Evolutionary conservation across 208 protist genomes (phyloP).

Genomic region (Crithidia bombi): DNA sequence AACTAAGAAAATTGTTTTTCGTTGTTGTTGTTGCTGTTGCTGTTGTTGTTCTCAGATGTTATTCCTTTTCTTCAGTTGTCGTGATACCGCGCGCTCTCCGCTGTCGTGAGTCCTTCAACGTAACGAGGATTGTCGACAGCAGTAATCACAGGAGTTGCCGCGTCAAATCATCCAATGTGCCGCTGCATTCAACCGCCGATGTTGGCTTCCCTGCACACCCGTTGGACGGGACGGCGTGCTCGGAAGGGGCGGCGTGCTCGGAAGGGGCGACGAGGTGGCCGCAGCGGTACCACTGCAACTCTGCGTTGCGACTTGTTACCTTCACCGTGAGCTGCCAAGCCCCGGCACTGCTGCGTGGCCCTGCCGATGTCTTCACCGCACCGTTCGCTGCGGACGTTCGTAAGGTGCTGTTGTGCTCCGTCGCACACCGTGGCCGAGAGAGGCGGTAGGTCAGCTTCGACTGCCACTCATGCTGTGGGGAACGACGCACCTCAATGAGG

Average conservation of each 20-base stretch:
- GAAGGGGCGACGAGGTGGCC: not conserved
- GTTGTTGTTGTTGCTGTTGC: too few species aligned
- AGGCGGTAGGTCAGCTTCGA: conserved; percentile 25
- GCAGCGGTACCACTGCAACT: conserved; percentile 20
- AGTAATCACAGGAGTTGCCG: not conserved
- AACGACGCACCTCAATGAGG: conserved; percentile 12
- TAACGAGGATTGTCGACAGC: too few species aligned
- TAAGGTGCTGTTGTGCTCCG: not conserved
- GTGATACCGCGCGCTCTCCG: too few species aligned
- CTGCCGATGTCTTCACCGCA: not conserved
- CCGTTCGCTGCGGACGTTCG: not conserved
- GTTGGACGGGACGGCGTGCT: not conserved
- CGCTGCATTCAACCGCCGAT: not conserved
- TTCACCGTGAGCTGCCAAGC: conserved; percentile 21
- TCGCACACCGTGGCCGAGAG: not conserved
- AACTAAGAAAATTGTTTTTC: too few species aligned
- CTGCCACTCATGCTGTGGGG: conserved; percentile 31
- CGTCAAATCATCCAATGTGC: conserved; percentile 2
- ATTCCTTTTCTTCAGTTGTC: too few species aligned
- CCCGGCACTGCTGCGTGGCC: not conserved
- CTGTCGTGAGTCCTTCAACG: too few species aligned
- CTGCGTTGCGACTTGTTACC: conserved; percentile 18
- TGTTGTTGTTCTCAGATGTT: too few species aligned
- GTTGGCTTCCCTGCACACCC: not conserved
- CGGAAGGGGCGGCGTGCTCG: too few species aligned